These are phyloP conservation scores for Pleurotus pulmonarius DNA, from an alignment of 768 basidiomycete species.

Conservation along the genomic window DNA sequence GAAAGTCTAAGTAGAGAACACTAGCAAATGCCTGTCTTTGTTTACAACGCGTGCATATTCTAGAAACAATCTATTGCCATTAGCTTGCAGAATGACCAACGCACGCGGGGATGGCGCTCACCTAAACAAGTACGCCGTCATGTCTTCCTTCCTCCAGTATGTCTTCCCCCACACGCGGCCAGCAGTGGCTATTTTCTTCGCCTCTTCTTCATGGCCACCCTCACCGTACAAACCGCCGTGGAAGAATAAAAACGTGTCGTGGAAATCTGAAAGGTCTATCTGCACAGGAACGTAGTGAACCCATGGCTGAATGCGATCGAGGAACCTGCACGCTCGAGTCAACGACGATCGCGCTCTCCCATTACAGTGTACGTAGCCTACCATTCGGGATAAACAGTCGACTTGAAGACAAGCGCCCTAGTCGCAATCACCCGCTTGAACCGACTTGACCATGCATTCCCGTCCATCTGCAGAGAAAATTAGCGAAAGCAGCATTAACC, in stretches of 20 bases:
- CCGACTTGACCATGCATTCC: slow-evolving; percentile 54
- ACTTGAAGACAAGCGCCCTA: slow-evolving; percentile 55
- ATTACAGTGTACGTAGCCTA: slow-evolving; percentile 14
- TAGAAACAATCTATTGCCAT: slow-evolving; percentile 32
- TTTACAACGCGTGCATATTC: slow-evolving; percentile 43
- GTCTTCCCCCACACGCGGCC: slow-evolving; percentile 54
- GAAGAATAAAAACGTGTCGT: slow-evolving; percentile 73
- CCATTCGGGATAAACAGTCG: slow-evolving; percentile 64
- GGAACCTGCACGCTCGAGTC: slow-evolving; percentile 11
- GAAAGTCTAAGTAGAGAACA: slow-evolving; percentile 10
- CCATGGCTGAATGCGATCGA: slow-evolving; percentile 45
- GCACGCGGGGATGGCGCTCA: slow-evolving; percentile 13
- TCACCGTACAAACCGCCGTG: slow-evolving; percentile 51
- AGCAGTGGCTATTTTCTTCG: slow-evolving; percentile 48
- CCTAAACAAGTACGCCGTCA: slow-evolving; percentile 58
- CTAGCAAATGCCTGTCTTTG: slow-evolving; percentile 32
- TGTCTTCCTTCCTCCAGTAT: slow-evolving; percentile 60
- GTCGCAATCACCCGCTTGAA: slow-evolving; percentile 55
- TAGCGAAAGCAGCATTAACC: neutral
- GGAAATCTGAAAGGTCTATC: slow-evolving; percentile 58
- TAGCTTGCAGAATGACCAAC: neutral
- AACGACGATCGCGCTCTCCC: neutral
- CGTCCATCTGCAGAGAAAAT: slow-evolving; percentile 35
- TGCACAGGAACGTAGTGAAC: slow-evolving; percentile 72
- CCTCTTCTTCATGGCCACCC: slow-evolving; percentile 56